phyloP scores from a whole-genome alignment of 331 rosid species.

The Phaseolus coccineus region DNA sequence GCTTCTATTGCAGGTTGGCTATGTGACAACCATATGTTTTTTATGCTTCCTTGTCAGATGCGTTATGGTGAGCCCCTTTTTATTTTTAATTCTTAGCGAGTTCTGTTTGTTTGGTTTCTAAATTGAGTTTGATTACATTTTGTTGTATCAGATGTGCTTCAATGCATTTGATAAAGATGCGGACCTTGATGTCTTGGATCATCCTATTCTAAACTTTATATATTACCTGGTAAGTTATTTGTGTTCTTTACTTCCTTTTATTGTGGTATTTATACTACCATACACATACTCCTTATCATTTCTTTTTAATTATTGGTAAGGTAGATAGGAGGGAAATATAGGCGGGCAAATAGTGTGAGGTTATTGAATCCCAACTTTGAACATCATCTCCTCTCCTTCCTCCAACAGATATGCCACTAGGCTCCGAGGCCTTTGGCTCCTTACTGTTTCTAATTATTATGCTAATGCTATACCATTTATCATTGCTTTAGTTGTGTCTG shows the following conservation, averaged over 20 bases:
- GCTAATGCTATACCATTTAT: conserved; percentile 14
- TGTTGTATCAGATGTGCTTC: conserved; percentile 75
- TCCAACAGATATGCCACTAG: conserved; percentile 8
- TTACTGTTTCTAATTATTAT: conserved; percentile 21
- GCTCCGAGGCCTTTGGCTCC: conserved; percentile 8
- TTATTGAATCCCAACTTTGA: conserved; percentile 3
- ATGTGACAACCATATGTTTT: conserved; percentile 89
- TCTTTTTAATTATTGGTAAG: not conserved
- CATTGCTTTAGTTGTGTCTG: not conserved
- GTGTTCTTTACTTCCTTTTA: conserved; percentile 1
- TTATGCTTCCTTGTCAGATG: conserved; percentile 85
- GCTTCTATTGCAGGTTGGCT: conserved; percentile 75
- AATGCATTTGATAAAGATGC: conserved; percentile 75
- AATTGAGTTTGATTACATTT: conserved; percentile 38
- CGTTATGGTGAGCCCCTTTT: conserved; percentile 75
- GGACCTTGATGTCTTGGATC: conserved; percentile 80
- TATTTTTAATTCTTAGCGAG: conserved; percentile 43
- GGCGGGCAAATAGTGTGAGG: conserved; percentile 1
- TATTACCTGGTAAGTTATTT: conserved; percentile 67
- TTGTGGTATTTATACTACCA: not conserved
- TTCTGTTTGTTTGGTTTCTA: conserved; percentile 14
- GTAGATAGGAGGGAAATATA: conserved; percentile 25
- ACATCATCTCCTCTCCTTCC: not conserved
- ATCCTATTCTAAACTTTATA: conserved; percentile 81
- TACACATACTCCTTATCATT: conserved; percentile 4